Evolutionary conservation across 169 alveolate genomes (phyloP).

Genomic region (Cryptosporidium parvum): DNA sequence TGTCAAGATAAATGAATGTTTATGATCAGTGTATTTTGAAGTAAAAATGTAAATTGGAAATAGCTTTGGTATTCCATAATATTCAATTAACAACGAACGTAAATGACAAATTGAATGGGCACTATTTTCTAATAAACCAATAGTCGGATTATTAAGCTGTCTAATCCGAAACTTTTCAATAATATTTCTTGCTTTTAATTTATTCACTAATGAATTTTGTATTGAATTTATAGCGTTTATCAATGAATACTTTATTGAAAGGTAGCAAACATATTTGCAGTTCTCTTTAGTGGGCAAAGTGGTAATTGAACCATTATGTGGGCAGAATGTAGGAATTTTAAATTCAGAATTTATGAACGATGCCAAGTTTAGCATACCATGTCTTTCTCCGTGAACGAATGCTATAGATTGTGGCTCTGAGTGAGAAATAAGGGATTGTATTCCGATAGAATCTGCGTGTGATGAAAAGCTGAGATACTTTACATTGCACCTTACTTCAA

Average conservation of each 20-base stretch:
- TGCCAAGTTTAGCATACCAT: constrained; percentile 93
- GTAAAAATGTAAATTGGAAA: constrained; percentile 7
- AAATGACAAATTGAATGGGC: not conserved
- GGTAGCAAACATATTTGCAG: constrained; percentile 5
- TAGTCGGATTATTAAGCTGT: not conserved
- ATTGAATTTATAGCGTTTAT: not conserved
- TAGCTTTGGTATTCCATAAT: not conserved
- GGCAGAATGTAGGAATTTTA: constrained; percentile 66
- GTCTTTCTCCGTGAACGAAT: constrained; percentile 98
- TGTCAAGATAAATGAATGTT: constrained; percentile 8
- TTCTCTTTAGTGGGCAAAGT: constrained; percentile 18
- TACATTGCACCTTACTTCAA: constrained; percentile 93
- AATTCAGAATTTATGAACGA: constrained; percentile 32
- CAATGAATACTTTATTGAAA: not conserved
- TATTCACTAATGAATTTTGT: not conserved
- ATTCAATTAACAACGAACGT: not conserved
- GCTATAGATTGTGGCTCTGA: constrained; percentile 93
- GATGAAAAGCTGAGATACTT: constrained; percentile 97
- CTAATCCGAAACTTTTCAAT: not conserved
- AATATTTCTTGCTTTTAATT: not conserved
- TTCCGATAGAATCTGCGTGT: constrained; percentile 98
- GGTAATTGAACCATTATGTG: constrained; percentile 66
- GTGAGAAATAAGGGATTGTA: constrained; percentile 88
- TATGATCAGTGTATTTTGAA: not conserved
- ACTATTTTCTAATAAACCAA: not conserved